phyloP scores from a whole-genome alignment of 768 basidiomycete genomes.

The Tulasnella sp. region DNA sequence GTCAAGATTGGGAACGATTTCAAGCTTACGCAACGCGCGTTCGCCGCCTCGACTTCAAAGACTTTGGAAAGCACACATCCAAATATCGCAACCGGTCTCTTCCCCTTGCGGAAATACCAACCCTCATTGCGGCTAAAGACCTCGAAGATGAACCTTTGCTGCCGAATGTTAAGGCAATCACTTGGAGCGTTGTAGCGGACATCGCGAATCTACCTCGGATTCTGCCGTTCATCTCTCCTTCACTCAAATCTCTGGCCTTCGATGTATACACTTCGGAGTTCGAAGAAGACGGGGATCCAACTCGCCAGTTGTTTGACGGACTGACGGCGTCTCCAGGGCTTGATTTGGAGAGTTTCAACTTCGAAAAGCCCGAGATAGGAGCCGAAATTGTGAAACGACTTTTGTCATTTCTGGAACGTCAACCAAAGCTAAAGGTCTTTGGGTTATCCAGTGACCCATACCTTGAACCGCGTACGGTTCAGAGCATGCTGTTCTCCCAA shows the following conservation, averaged over 20 bases:
- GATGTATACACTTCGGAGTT: background rate
- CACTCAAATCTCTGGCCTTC: background rate
- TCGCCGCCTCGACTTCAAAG: background rate
- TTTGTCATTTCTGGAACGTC: background rate
- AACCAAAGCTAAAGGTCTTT: background rate
- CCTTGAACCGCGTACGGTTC: background rate
- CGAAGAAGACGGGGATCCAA: background rate
- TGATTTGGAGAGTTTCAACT: background rate
- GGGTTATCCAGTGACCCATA: background rate
- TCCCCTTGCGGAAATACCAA: background rate
- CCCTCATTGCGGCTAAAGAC: background rate
- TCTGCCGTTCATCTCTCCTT: background rate
- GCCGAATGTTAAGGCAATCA: background rate
- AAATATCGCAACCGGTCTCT: background rate
- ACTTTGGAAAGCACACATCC: background rate
- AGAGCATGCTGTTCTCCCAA: background rate
- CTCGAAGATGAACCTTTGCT: background rate
- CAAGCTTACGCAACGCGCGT: background rate
- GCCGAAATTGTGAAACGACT: background rate
- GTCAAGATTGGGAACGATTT: background rate
- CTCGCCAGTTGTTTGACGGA: background rate
- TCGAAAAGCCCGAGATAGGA: background rate
- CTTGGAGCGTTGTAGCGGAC: background rate
- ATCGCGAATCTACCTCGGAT: background rate
- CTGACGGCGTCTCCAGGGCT: background rate